These are phyloP conservation scores for Fusarium agapanthi DNA, from an alignment of 2,329 filamentous ascomycete species.

Conservation along the genomic window DNA sequence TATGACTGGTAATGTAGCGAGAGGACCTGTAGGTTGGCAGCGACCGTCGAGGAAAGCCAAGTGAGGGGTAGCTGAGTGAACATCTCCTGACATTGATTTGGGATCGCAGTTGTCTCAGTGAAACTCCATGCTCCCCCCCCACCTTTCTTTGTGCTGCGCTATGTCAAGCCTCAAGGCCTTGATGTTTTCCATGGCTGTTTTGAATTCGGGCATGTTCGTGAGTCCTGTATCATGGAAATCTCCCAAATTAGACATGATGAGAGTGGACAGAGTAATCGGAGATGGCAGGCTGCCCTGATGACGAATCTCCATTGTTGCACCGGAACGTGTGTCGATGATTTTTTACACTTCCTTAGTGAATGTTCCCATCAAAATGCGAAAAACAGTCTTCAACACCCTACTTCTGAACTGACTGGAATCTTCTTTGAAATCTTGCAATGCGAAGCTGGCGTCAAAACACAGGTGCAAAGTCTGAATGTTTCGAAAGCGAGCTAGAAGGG, in stretches of 20 bases:
- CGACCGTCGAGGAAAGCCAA: neutral
- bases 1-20: neutral
- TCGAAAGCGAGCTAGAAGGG: neutral
- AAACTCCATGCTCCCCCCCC: neutral
- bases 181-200: neutral
- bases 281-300: rapidly evolving
- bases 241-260: neutral
- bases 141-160: neutral
- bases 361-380: neutral
- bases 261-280: neutral
- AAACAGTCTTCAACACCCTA: neutral
- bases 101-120: neutral
- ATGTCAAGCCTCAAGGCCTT: neutral
- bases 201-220: neutral
- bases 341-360: neutral
- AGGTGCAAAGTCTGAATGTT: neutral
- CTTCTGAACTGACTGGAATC: neutral
- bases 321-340: rapidly evolving
- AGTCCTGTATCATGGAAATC: neutral
- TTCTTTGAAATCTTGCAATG: rapidly evolving
- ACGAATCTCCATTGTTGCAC: neutral
- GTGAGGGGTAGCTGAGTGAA: neutral
- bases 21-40: neutral
- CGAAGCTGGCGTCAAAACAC: neutral
- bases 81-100: neutral